Evolutionary conservation across 805 yeast genomes (phyloP).

Genomic region (Metschnikowia lunata): DNA sequence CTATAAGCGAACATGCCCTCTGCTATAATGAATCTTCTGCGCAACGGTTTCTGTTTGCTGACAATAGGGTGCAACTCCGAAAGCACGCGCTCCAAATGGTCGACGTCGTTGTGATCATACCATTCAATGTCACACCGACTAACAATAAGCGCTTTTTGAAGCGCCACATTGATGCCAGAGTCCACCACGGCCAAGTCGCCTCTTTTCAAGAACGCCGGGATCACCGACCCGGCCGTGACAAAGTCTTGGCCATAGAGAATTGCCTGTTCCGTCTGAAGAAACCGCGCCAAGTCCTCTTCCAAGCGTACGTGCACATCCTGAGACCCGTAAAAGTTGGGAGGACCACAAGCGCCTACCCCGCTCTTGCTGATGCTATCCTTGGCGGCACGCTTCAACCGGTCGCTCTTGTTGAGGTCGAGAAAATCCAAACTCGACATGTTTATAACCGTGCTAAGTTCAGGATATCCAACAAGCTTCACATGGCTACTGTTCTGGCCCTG

Average conservation of each 20-base stretch:
- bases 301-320: constrained; percentile 84
- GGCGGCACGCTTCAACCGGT: constrained; percentile 48
- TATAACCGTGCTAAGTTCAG: constrained; percentile 35
- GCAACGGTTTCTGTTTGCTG: constrained; percentile 66
- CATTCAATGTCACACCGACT: constrained; percentile 82
- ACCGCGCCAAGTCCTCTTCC: constrained; percentile 70
- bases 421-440: constrained; percentile 75
- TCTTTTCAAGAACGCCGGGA: constrained; percentile 91
- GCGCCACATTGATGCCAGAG: constrained; percentile 63
- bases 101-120: constrained; percentile 86
- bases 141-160: constrained; percentile 84
- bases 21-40: constrained; percentile 84
- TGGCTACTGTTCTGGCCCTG: constrained; percentile 49
- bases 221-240: constrained; percentile 77
- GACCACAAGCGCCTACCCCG: constrained; percentile 99
- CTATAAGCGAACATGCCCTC: constrained; percentile 82
- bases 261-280: constrained; percentile 71
- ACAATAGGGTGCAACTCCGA: constrained; percentile 56
- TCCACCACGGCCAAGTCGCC: constrained; percentile 93
- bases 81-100: constrained; percentile 68
- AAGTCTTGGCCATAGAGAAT: constrained; percentile 93
- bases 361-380: constrained; percentile 54
- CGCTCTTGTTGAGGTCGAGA: constrained; percentile 53
- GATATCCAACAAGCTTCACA: constrained; percentile 26
- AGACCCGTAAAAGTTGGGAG: constrained; percentile 95